Evolutionary conservation across 2,329 filamentous ascomycete genomes (phyloP).

Genomic region (Sporothrix globosa): DNA sequence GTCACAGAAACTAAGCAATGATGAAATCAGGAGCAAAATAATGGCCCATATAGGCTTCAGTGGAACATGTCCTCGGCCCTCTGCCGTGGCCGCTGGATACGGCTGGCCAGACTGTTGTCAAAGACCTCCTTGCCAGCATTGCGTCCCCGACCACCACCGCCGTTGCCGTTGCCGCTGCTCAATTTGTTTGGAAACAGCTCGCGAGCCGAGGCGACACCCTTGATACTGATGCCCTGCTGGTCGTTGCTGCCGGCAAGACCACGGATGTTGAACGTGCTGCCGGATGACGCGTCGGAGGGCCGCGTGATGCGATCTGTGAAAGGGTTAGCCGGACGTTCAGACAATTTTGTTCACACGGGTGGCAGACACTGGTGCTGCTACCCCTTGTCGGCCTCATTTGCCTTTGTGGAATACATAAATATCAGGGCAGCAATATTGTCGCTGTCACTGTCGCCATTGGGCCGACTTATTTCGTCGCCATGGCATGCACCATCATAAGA

Average conservation of each 20-base stretch:
- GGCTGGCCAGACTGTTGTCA: slow-evolving; percentile 60
- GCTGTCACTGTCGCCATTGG: background rate
- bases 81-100: slow-evolving; percentile 60
- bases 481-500: slow-evolving; percentile 19
- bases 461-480: background rate
- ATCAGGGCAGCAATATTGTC: background rate
- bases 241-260: slow-evolving; percentile 55
- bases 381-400: background rate
- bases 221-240: slow-evolving; percentile 60
- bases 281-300: slow-evolving; percentile 34
- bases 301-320: slow-evolving; percentile 46
- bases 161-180: slow-evolving; percentile 39
- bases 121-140: slow-evolving; percentile 74
- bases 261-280: slow-evolving; percentile 57
- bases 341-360: too few species aligned
- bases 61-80: slow-evolving; percentile 74
- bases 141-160: slow-evolving; percentile 19
- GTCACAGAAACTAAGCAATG: too few species aligned
- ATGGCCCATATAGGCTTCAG: slow-evolving; percentile 44
- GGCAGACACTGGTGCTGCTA: background rate
- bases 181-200: slow-evolving; percentile 72
- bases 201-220: slow-evolving; percentile 62
- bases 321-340: too few species aligned
- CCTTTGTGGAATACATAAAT: background rate
- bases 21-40: background rate